Conservation (phyloP, 2,329 filamentous ascomycete species). For the Pseudocercospora ulei region DNA sequence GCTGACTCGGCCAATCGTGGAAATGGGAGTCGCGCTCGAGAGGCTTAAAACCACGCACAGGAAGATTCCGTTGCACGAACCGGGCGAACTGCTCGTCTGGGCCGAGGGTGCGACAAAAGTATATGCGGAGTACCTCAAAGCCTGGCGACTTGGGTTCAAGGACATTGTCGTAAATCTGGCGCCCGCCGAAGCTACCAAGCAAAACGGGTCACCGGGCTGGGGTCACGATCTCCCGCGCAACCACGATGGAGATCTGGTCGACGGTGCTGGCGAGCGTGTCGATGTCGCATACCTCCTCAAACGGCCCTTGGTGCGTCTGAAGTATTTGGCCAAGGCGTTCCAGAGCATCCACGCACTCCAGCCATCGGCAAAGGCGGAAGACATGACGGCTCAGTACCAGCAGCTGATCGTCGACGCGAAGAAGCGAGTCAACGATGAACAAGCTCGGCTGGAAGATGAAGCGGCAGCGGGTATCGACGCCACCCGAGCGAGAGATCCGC, state of each 20-base stretch:
- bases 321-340: constrained; percentile 75
- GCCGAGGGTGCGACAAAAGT: constrained; percentile 65
- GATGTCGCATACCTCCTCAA: constrained; percentile 92
- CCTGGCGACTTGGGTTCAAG: constrained; percentile 89
- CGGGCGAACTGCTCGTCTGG: constrained; percentile 68
- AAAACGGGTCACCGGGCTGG: constrained; percentile 39
- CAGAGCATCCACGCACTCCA: constrained; percentile 54
- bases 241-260: constrained; percentile 50
- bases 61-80: constrained; percentile 63
- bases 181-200: constrained; percentile 49
- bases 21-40: constrained; percentile 86
- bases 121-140: constrained; percentile 75
- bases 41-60: constrained; percentile 71
- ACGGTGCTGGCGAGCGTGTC: constrained; percentile 70
- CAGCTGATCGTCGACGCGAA: constrained; percentile 66
- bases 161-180: constrained; percentile 90
- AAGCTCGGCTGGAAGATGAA: constrained; percentile 68
- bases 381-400: constrained; percentile 56
- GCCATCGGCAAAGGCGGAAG: constrained; percentile 49
- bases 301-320: constrained; percentile 74
- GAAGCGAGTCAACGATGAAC: constrained; percentile 62
- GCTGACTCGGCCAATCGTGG: constrained; percentile 76
- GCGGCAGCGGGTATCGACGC: constrained; percentile 76
- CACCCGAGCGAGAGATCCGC: constrained; percentile 66
- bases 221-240: constrained; percentile 50